Evolutionary conservation across 306 rosid genomes (phyloP).

Genomic region (Cicer pinnatifidum): DNA sequence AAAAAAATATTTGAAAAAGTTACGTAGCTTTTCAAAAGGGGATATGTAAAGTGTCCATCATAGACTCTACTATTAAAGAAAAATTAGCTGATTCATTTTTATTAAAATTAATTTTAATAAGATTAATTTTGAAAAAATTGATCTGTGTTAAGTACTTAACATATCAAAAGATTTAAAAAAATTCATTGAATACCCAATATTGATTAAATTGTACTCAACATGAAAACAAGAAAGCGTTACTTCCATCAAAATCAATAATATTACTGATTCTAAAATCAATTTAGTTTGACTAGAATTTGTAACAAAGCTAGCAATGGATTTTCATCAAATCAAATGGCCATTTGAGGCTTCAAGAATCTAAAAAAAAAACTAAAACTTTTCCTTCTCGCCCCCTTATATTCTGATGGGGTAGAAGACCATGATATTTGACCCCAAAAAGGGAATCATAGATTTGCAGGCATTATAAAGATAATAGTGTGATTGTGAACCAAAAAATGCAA

Average conservation of each 20-base stretch:
- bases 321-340: background rate
- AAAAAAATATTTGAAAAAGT: too few species aligned
- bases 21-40: too few species aligned
- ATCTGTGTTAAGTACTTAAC: background rate
- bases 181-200: background rate
- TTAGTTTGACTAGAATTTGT: background rate
- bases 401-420: conserved; percentile 13
- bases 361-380: background rate
- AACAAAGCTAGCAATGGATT: background rate
- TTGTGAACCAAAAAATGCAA: background rate
- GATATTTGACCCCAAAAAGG: conserved; percentile 11
- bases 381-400: background rate
- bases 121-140: background rate
- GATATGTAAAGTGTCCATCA: too few species aligned
- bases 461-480: background rate
- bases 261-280: background rate
- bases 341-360: background rate
- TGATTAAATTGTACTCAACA: background rate
- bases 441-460: conserved; percentile 8
- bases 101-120: background rate
- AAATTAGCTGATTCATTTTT: too few species aligned
- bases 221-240: background rate
- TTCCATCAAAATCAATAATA: conserved; percentile 16
- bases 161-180: background rate
- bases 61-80: too few species aligned